Evolutionary conservation across 495 filamentous ascomycete genomes (phyloP).

Genomic region (Chaetomidium leptoderma): DNA sequence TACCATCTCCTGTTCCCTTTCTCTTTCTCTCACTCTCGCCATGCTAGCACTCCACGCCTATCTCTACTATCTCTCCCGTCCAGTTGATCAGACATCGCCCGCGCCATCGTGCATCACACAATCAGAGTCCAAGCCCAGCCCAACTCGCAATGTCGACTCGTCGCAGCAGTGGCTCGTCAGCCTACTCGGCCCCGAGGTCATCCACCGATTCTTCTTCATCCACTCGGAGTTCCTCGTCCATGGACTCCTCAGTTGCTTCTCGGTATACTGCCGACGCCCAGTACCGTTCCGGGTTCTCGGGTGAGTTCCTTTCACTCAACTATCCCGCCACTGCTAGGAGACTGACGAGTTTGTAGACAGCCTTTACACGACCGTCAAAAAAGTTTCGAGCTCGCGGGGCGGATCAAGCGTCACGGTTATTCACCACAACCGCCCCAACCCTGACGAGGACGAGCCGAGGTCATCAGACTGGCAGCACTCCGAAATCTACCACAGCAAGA

Average conservation of each 20-base stretch:
- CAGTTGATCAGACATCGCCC: background rate
- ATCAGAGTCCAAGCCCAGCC: background rate
- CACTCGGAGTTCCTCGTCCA: background rate
- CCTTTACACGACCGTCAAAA: conserved; percentile 7
- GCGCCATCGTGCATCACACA: background rate
- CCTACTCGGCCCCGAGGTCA: conserved; percentile 12
- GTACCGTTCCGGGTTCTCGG: conserved; percentile 15
- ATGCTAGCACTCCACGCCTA: background rate
- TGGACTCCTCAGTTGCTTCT: conserved; percentile 19
- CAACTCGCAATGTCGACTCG: conserved; percentile 19
- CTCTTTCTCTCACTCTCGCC: background rate
- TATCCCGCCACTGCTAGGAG: background rate
- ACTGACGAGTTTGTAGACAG: conserved; percentile 1
- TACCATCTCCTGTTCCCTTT: background rate
- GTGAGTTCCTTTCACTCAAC: background rate
- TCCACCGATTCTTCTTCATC: conserved; percentile 17
- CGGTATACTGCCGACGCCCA: background rate
- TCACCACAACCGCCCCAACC: conserved; percentile 19
- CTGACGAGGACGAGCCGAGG: conserved; percentile 18
- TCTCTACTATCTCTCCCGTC: background rate
- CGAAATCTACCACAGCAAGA: background rate
- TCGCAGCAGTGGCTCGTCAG: background rate
- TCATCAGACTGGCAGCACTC: conserved; percentile 15
- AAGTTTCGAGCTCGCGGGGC: background rate
- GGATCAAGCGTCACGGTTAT: conserved; percentile 12